phyloP scores from a whole-genome alignment of 768 basidiomycete genomes.

The Epithele typhae region DNA sequence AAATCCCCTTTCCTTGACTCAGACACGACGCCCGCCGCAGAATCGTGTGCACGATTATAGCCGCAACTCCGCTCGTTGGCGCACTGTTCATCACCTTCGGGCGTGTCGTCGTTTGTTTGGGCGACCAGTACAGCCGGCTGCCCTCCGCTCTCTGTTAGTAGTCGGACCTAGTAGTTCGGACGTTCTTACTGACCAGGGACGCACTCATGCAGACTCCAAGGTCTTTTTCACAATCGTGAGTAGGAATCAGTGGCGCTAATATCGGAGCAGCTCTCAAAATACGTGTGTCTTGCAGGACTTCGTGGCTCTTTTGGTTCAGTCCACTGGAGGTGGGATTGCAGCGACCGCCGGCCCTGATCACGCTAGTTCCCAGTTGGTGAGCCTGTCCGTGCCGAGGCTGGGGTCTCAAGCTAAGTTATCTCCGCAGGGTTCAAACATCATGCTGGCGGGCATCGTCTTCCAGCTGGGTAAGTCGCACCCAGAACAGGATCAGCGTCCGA shows the following conservation, averaged over 20 bases:
- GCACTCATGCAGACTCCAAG: conserved; percentile 31
- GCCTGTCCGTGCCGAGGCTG: too few species aligned
- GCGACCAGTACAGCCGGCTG: conserved; percentile 42
- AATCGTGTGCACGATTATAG: conserved; percentile 47
- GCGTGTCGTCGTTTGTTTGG: conserved; percentile 38
- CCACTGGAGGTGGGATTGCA: conserved; percentile 59
- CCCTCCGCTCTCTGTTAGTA: conserved; percentile 37
- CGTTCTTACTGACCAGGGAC: too few species aligned
- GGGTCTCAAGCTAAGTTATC: neutral
- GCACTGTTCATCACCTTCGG: conserved; percentile 60
- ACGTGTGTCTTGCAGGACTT: conserved; percentile 43
- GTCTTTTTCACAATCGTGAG: conserved; percentile 36
- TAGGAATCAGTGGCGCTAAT: neutral
- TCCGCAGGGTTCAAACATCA: conserved; percentile 20
- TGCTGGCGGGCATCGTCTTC: conserved; percentile 49
- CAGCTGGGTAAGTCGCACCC: conserved; percentile 18
- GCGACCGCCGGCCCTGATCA: conserved; percentile 15
- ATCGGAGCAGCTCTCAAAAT: too few species aligned
- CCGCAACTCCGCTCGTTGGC: conserved; percentile 52
- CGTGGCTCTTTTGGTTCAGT: conserved; percentile 58
- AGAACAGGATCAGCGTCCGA: neutral
- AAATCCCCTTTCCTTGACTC: neutral
- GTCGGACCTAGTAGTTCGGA: neutral
- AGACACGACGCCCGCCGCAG: too few species aligned
- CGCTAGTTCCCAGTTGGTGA: too few species aligned